These are phyloP conservation scores for Marasmius fiardii DNA, from an alignment of 1,284 basidiomycete genomes.

Conservation along the genomic window DNA sequence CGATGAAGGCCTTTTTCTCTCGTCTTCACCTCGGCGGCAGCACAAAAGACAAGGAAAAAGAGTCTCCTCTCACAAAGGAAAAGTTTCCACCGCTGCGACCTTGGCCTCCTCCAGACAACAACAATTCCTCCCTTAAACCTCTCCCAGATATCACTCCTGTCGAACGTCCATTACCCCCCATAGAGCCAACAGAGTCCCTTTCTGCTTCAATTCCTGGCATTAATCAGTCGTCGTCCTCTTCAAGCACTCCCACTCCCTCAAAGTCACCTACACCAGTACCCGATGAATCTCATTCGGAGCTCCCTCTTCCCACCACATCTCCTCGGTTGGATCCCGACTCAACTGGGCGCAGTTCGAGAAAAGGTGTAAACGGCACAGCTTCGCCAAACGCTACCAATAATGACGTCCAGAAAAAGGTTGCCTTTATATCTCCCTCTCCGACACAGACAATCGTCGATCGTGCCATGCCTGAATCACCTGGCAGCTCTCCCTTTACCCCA, in stretches of 20 bases:
- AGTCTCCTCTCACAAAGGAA: conserved; percentile 41
- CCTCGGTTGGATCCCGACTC: conserved; percentile 35
- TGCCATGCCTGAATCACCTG: conserved; percentile 32
- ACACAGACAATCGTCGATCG: conserved; percentile 36
- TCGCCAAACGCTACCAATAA: conserved; percentile 28
- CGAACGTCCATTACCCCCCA: conserved; percentile 47
- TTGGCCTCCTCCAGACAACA: conserved; percentile 54
- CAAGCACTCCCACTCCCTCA: conserved; percentile 23
- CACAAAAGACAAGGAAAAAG: conserved; percentile 58
- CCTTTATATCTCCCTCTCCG: conserved; percentile 76
- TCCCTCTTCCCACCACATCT: background rate
- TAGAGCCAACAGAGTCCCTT: conserved; percentile 35
- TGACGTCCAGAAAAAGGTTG: conserved; percentile 76
- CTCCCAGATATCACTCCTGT: conserved; percentile 57
- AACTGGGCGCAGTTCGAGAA: conserved; percentile 50
- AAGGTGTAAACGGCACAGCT: conserved; percentile 40
- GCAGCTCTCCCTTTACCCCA: conserved; percentile 30
- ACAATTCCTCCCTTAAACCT: conserved; percentile 55
- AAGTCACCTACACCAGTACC: background rate
- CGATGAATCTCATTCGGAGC: conserved; percentile 1
- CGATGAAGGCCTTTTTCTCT: conserved; percentile 78
- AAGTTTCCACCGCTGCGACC: conserved; percentile 64
- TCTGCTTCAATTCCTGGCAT: conserved; percentile 7
- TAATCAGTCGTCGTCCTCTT: conserved; percentile 21
- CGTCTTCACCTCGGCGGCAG: conserved; percentile 67